Conservation (phyloP, 371 early-diverging fungal species). For the Haplosporangium sp. region DNA sequence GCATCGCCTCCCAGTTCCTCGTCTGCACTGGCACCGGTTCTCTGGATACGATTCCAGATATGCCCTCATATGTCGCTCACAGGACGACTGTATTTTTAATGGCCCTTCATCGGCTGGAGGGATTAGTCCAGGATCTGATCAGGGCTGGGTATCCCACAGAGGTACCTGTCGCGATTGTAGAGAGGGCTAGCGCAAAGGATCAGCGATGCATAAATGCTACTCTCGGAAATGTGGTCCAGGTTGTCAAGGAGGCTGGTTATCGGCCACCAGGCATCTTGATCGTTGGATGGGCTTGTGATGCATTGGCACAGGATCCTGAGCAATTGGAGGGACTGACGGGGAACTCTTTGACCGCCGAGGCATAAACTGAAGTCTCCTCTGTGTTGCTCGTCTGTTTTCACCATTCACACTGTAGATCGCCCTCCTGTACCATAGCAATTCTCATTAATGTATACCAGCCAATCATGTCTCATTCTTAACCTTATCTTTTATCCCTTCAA, state of each 20-base stretch:
- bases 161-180: slow-evolving; percentile 79
- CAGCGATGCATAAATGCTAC: slow-evolving; percentile 75
- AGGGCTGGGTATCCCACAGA: slow-evolving; percentile 68
- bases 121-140: slow-evolving; percentile 67
- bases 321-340: slow-evolving; percentile 17
- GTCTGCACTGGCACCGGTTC: slow-evolving; percentile 84
- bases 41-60: slow-evolving; percentile 66
- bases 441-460: background rate
- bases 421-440: background rate
- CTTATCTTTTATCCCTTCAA: background rate
- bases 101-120: slow-evolving; percentile 81
- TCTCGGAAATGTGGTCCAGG: slow-evolving; percentile 65
- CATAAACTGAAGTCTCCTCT: background rate
- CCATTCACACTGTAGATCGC: background rate
- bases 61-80: slow-evolving; percentile 73
- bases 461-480: background rate
- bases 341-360: background rate
- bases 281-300: slow-evolving; percentile 69
- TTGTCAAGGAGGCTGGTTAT: slow-evolving; percentile 75
- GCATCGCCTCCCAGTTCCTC: slow-evolving; percentile 86
- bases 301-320: slow-evolving; percentile 29
- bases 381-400: background rate
- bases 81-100: slow-evolving; percentile 91
- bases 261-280: slow-evolving; percentile 81
- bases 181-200: slow-evolving; percentile 79